These are phyloP conservation scores for Bjerkandera adusta DNA, from an alignment of 1,284 basidiomycete species.

Conservation along the genomic window DNA sequence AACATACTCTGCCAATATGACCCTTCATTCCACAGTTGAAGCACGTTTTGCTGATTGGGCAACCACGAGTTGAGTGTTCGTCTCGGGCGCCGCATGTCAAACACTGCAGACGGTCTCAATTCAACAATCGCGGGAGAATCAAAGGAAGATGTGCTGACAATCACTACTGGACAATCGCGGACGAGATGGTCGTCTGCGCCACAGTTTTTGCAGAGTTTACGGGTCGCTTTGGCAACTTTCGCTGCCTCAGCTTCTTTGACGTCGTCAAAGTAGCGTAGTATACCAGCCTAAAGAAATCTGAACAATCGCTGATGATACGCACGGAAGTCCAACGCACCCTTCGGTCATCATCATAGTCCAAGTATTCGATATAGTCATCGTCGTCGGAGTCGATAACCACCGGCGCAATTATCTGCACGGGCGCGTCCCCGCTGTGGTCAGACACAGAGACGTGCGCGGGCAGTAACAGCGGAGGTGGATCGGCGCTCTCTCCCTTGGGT, in stretches of 20 bases:
- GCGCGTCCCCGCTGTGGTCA: slow-evolving; percentile 29
- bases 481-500: slow-evolving; percentile 9
- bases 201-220: slow-evolving; percentile 69
- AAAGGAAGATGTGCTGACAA: slow-evolving; percentile 43
- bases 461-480: slow-evolving; percentile 41
- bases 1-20: slow-evolving; percentile 69
- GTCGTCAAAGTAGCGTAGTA: slow-evolving; percentile 61
- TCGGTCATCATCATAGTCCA: slow-evolving; percentile 63
- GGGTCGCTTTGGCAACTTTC: slow-evolving; percentile 35
- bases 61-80: slow-evolving; percentile 80
- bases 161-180: slow-evolving; percentile 59
- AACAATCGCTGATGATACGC: slow-evolving; percentile 4
- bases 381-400: slow-evolving; percentile 39
- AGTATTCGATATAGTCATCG: slow-evolving; percentile 68
- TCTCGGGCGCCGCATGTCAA: slow-evolving; percentile 85
- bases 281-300: slow-evolving; percentile 30
- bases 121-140: slow-evolving; percentile 7
- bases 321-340: slow-evolving; percentile 39
- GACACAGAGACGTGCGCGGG: slow-evolving; percentile 65
- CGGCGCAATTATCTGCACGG: slow-evolving; percentile 44
- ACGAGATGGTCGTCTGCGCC: slow-evolving; percentile 67
- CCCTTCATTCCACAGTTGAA: slow-evolving; percentile 87
- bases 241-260: slow-evolving; percentile 36
- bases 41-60: slow-evolving; percentile 84
- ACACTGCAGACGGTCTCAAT: slow-evolving; percentile 51